These are phyloP conservation scores for Gastrolobium villosum DNA, from an alignment of 306 rosid genomes.

Conservation along the genomic window DNA sequence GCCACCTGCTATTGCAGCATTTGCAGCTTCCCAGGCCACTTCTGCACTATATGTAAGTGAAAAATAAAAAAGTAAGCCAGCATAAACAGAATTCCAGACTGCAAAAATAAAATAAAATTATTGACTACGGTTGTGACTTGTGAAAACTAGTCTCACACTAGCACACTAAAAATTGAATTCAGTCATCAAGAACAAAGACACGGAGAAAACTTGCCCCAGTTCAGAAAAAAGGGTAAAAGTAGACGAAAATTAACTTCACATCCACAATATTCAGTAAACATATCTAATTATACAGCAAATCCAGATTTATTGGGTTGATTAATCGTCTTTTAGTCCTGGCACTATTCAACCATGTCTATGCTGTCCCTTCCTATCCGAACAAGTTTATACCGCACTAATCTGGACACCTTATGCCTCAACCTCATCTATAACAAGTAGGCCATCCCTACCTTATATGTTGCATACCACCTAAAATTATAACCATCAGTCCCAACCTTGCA, in stretches of 20 bases:
- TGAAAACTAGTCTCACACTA: neutral
- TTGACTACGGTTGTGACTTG: neutral
- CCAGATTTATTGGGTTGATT: neutral
- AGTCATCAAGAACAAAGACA: neutral
- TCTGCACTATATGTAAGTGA: slow-evolving; percentile 66
- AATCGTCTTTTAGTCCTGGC: neutral
- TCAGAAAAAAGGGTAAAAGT: neutral
- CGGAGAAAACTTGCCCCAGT: neutral
- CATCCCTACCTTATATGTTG: slow-evolving; percentile 8
- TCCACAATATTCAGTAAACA: neutral
- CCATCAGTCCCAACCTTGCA: neutral
- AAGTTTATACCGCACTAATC: neutral
- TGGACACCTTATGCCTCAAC: neutral
- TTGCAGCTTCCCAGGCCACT: slow-evolving; percentile 86
- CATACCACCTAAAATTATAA: slow-evolving; percentile 1
- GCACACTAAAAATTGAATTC: neutral
- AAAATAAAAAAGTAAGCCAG: slow-evolving; percentile 46
- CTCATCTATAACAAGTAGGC: neutral
- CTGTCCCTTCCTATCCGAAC: neutral
- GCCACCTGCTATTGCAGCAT: slow-evolving; percentile 87
- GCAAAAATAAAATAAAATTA: neutral
- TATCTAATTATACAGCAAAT: neutral
- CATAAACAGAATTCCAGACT: neutral
- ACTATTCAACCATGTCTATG: slow-evolving; percentile 1
- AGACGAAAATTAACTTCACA: neutral